phyloP scores from a whole-genome alignment of 169 alveolate species.

The Cryptosporidium viatorum region DNA sequence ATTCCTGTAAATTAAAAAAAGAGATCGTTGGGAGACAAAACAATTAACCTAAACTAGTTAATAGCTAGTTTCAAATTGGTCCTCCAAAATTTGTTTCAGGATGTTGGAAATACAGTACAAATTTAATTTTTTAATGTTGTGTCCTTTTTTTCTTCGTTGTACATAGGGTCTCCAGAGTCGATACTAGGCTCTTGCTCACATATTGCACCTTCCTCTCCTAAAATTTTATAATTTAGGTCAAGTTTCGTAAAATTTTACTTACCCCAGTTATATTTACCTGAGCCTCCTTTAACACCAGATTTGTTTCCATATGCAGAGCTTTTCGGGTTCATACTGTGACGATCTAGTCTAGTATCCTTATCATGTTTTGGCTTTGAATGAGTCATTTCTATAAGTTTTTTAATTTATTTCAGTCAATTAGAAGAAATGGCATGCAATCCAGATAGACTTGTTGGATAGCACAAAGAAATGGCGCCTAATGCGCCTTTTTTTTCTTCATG shows the following conservation, averaged over 20 bases:
- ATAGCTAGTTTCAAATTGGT: background rate
- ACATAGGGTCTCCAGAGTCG: conserved; percentile 60
- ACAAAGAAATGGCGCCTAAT: conserved; percentile 7
- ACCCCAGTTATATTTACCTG: conserved; percentile 73
- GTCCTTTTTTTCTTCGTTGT: conserved; percentile 31
- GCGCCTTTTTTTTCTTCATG: background rate
- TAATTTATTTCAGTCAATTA: background rate
- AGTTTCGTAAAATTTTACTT: background rate
- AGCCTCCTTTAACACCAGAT: conserved; percentile 67
- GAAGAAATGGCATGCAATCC: conserved; percentile 30
- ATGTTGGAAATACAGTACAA: background rate
- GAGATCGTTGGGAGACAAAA: background rate
- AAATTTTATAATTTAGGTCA: background rate
- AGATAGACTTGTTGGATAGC: background rate
- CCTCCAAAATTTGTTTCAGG: background rate
- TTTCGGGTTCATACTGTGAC: conserved; percentile 68
- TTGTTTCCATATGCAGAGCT: conserved; percentile 71
- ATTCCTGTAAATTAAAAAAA: background rate
- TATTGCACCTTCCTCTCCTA: conserved; percentile 28
- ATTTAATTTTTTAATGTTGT: background rate
- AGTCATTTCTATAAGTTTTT: conserved; percentile 4
- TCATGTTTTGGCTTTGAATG: conserved; percentile 18
- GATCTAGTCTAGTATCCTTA: conserved; percentile 63
- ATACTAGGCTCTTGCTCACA: background rate
- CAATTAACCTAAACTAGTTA: background rate